Conservation (phyloP, 2,329 filamentous ascomycete genomes). For the Ceratocystis ficicola region DNA sequence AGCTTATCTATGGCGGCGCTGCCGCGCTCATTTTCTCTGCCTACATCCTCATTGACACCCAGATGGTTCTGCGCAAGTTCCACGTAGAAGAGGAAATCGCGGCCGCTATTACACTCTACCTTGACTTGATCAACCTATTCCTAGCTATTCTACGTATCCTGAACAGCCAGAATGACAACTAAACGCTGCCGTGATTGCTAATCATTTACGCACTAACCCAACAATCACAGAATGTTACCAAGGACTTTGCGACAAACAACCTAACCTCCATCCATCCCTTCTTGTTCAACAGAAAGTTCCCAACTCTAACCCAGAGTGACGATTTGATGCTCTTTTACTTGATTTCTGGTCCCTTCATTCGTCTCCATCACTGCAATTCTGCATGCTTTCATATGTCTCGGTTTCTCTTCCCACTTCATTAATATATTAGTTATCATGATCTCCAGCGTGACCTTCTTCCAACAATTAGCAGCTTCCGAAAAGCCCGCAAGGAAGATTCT, state of each 20-base stretch:
- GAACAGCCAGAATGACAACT: constrained; percentile 94
- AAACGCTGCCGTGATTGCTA: constrained; percentile 26
- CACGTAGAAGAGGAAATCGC: constrained; percentile 98
- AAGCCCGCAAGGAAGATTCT: not conserved
- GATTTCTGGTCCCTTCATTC: not conserved
- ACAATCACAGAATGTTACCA: no score
- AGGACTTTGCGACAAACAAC: no score
- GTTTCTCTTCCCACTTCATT: not conserved
- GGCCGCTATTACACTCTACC: constrained; percentile 83
- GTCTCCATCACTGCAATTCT: not conserved
- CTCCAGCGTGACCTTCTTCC: not conserved
- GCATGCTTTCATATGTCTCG: not conserved
- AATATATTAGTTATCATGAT: not conserved
- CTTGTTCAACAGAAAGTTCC: no score
- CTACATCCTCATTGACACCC: constrained; percentile 93
- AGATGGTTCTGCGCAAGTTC: constrained; percentile 88
- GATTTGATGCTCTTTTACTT: not conserved
- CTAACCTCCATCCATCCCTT: no score
- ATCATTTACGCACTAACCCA: not conserved
- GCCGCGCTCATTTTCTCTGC: constrained; percentile 80
- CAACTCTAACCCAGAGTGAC: not conserved
- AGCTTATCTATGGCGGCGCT: constrained; percentile 74
- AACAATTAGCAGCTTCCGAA: not conserved
- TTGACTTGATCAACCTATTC: constrained; percentile 96
- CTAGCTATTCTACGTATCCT: constrained; percentile 87